A percentile compares a stretch with the other conserved stretches of the same genome.
These are phyloP conservation scores for Annulohypoxylon bovei DNA, from an alignment of 495 filamentous ascomycete genomes.

Conservation along the genomic window DNA sequence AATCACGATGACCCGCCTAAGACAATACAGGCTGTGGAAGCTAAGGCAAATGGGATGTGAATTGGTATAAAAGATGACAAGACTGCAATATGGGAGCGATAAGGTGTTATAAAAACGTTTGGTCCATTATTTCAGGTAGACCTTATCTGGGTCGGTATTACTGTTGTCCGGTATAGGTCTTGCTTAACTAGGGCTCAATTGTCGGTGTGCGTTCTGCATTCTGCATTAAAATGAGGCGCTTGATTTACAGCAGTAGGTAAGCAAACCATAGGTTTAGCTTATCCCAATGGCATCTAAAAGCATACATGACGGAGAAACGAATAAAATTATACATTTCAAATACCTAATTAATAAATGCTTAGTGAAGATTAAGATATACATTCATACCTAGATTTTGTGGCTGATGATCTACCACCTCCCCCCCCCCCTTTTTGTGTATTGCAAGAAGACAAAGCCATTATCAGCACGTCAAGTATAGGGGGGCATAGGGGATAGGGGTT, in stretches of 20 bases:
- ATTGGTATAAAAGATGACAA: neutral
- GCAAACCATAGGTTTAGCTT: constrained; percentile 3
- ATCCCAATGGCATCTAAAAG: constrained; percentile 11
- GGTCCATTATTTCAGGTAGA: constrained; percentile 5
- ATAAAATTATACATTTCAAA: neutral
- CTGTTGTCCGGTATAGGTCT: neutral
- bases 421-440: neutral
- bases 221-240: constrained; percentile 7
- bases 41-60: constrained; percentile 57
- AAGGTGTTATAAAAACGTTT: constrained; percentile 13
- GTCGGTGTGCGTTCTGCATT: constrained; percentile 30
- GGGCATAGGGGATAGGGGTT: neutral
- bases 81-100: neutral
- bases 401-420: neutral
- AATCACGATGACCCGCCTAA: constrained; percentile 41
- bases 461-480: neutral
- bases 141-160: neutral
- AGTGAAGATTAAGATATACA: neutral
- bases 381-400: neutral
- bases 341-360: neutral
- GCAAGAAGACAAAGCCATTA: neutral
- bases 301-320: neutral
- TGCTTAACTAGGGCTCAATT: constrained; percentile 10
- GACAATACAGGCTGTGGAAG: constrained; percentile 55
- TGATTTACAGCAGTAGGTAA: neutral